These are phyloP conservation scores for Aspergillus brunneoviolaceus DNA, from an alignment of 2,329 filamentous ascomycete species.

Conservation along the genomic window DNA sequence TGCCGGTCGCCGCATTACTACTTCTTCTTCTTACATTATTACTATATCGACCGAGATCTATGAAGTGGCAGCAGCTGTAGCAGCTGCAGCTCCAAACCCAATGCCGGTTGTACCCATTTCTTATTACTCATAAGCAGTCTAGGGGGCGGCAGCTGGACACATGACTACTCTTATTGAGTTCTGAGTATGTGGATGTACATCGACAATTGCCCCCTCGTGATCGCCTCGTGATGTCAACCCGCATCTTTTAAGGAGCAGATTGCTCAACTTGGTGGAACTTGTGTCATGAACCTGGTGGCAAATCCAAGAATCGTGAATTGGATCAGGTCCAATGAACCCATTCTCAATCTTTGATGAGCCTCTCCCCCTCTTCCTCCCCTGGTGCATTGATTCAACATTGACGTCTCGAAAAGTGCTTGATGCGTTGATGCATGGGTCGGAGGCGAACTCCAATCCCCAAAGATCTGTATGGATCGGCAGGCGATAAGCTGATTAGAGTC, in stretches of 20 bases:
- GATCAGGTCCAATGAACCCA: too few species aligned
- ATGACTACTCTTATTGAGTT: background rate
- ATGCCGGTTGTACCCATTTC: background rate
- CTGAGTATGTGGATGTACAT: too few species aligned
- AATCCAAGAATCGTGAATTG: too few species aligned
- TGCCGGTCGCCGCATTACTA: background rate
- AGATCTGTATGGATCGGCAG: too few species aligned
- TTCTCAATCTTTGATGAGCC: too few species aligned
- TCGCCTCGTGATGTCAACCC: background rate
- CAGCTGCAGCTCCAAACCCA: too few species aligned
- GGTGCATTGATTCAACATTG: background rate
- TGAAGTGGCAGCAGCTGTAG: too few species aligned
- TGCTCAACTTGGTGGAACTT: too few species aligned
- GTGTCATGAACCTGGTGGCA: too few species aligned
- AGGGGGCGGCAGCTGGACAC: background rate
- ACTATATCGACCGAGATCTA: too few species aligned
- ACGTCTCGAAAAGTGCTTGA: background rate
- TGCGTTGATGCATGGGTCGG: background rate
- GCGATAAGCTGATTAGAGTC: background rate
- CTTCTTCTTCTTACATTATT: too few species aligned
- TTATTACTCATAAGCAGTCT: background rate
- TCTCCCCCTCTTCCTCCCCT: background rate
- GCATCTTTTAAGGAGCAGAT: background rate
- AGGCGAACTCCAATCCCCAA: background rate
- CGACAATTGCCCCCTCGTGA: background rate